A percentile compares a stretch with the other conserved stretches of the same genome.
Conservation (phyloP, 2,329 filamentous ascomycete genomes). For the Stachybotrys chlorohalonatus region DNA sequence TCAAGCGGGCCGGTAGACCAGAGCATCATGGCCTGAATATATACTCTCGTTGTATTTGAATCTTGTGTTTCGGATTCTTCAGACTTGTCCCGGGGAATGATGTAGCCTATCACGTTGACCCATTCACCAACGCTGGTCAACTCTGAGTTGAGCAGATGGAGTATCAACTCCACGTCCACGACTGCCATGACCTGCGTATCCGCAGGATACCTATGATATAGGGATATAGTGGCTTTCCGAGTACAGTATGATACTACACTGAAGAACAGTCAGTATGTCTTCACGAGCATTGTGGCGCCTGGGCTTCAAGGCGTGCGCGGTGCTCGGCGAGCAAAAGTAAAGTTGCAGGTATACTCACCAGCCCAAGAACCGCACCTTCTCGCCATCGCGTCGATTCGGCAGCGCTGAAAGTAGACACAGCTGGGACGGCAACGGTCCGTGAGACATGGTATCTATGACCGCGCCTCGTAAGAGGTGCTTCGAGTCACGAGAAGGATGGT, state of each 20-base stretch:
- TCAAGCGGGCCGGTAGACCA: constrained; percentile 70
- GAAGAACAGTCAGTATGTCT: constrained; percentile 12
- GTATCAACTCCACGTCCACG: constrained; percentile 64
- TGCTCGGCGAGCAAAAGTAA: constrained; percentile 1
- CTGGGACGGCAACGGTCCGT: constrained; percentile 53
- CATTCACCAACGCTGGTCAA: constrained; percentile 68
- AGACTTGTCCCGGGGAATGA: constrained; percentile 28
- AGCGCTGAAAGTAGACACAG: constrained; percentile 58
- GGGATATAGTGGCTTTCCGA: constrained; percentile 48
- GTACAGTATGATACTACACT: constrained; percentile 45
- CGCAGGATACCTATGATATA: constrained; percentile 59
- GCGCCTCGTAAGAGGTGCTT: too few species aligned
- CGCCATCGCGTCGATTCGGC: constrained; percentile 37
- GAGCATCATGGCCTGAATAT: constrained; percentile 66
- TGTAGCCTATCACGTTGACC: constrained; percentile 83
- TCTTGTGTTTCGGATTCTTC: constrained; percentile 2
- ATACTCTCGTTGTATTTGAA: constrained; percentile 15
- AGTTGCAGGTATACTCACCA: constrained; percentile 53
- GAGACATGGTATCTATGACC: constrained; percentile 30
- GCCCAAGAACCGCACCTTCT: constrained; percentile 88
- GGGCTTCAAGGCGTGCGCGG: background rate
- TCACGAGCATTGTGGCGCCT: background rate
- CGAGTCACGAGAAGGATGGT: too few species aligned
- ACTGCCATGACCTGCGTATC: constrained; percentile 36
- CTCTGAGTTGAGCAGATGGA: constrained; percentile 54